phyloP scores from a whole-genome alignment of 2,329 filamentous ascomycete species.

The Anisogramma anomala region DNA sequence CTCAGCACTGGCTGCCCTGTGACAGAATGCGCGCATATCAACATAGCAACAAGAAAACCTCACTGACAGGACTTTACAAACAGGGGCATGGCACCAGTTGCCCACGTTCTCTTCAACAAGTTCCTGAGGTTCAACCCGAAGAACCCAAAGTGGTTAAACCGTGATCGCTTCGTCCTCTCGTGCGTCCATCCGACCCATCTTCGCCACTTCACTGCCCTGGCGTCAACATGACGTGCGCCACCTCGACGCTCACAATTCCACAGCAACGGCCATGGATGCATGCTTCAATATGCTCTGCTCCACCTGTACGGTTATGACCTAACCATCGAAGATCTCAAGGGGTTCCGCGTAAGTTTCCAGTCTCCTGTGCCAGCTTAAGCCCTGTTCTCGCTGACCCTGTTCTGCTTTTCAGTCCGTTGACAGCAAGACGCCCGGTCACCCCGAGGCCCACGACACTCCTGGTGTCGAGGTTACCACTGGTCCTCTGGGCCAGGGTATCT shows the following conservation, averaged over 20 bases:
- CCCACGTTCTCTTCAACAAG: slow-evolving; percentile 97
- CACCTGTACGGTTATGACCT: slow-evolving; percentile 90
- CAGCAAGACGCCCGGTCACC: slow-evolving; percentile 86
- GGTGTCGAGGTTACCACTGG: slow-evolving; percentile 97
- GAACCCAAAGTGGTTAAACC: slow-evolving; percentile 94
- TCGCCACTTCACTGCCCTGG: not conserved
- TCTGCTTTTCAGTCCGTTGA: slow-evolving; percentile 32
- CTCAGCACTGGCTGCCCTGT: not conserved
- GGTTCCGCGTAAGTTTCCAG: slow-evolving; percentile 68
- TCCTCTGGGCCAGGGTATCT: slow-evolving; percentile 92
- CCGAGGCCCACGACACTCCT: slow-evolving; percentile 90
- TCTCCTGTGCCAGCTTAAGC: not conserved
- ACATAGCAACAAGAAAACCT: not conserved
- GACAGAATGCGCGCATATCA: not conserved
- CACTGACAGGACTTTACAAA: slow-evolving; percentile 3
- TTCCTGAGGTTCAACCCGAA: slow-evolving; percentile 99
- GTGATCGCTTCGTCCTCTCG: slow-evolving; percentile 98
- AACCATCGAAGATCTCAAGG: slow-evolving; percentile 83
- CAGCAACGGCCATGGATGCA: slow-evolving; percentile 89
- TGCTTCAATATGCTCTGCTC: slow-evolving; percentile 97
- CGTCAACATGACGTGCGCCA: slow-evolving; percentile 4
- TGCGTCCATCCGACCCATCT: slow-evolving; percentile 41
- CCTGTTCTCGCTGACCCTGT: not conserved
- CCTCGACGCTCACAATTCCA: slow-evolving; percentile 1
- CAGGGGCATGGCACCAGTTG: slow-evolving; percentile 78